Evolutionary conservation across 345 rosid species (phyloP), one percentile per base, ranked within the genome.

Genomic region (Raphanus raphanistrum): DNA sequence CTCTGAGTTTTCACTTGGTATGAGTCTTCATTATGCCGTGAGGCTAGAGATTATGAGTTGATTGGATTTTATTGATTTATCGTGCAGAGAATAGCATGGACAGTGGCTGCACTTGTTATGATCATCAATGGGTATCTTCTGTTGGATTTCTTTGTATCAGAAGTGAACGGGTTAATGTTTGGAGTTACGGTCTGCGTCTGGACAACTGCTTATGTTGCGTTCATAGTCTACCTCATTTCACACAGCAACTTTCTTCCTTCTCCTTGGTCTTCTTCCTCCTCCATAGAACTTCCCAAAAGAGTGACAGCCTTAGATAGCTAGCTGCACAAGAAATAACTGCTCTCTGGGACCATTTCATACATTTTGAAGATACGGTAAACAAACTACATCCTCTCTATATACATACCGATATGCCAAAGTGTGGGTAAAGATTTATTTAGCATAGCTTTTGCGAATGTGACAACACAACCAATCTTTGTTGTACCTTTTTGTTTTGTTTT

Each of bases 121-220:
- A 78, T 86, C 84, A 90, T 94, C 66, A 94, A 94, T 26, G 95
- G 97, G 31, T 89, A 92, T 69, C 90, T 92, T 76, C 75, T 92
- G 79, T 73, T 94, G 70, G 93, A 88, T 76, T 94, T 94, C 88
- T 88, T 94, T 71, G 68, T 71, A n/a, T 81, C 88, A 27, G 97
- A 92, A 86, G 97, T 89, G n/a, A 73, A 81, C 3, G 97, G 98
- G 15, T 62, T 85, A 21, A 60, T 85, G 65, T 83, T 88, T 48
- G 91, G 86, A 52, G 61, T 85, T 66, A 17, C 84, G 11, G 91
- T 82, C 63, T 82, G 90, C 77, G 68, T 72, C 5, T 77, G 87
- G 72, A 83, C 95, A 27, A 86, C 80, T 71, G 92, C 87, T 26
- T 94, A 92, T 77, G 41, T 89, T 12, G 81, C 93, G 7, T 94